A percentile compares a stretch with the other conserved stretches of the same genome.
phyloP scores from a whole-genome alignment of 164 flowering plant species.

The Kalanchoe fedtschenkoi region DNA sequence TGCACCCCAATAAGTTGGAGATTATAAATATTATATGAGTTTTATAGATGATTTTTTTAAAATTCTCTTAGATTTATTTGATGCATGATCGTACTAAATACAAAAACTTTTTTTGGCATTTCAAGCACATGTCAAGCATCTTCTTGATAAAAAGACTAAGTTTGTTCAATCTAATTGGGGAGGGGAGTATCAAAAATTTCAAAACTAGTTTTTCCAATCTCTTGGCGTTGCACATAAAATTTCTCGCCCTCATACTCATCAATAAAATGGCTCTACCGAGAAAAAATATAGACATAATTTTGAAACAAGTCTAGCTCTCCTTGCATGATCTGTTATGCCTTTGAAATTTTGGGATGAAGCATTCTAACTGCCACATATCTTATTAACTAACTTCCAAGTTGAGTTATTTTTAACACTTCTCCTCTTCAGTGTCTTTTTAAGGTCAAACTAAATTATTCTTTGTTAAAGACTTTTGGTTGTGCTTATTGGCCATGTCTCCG shows the following conservation, averaged over 20 bases:
- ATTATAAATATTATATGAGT: too few species aligned
- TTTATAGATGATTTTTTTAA: too few species aligned
- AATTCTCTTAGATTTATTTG: too few species aligned
- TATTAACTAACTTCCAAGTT: neutral
- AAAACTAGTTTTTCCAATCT: too few species aligned
- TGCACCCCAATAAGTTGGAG: too few species aligned
- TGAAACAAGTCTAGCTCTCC: neutral
- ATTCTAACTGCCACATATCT: neutral
- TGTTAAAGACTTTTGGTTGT: neutral
- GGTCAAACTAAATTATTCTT: neutral
- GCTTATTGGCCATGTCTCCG: neutral
- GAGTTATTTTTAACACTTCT: neutral
- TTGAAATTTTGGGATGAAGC: neutral
- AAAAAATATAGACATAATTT: neutral
- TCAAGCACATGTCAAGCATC: too few species aligned
- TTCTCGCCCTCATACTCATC: neutral
- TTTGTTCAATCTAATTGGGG: too few species aligned
- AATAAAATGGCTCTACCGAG: neutral
- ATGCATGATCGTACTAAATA: too few species aligned
- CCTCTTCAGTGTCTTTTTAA: neutral
- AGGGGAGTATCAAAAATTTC: too few species aligned
- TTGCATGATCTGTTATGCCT: neutral
- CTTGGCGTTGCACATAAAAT: too few species aligned
- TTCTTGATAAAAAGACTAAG: too few species aligned
- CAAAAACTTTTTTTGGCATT: too few species aligned